Evolutionary conservation across 1,284 basidiomycete genomes (phyloP), one percentile per base, ranked within the genome.

Genomic region (Boletus sp.): DNA sequence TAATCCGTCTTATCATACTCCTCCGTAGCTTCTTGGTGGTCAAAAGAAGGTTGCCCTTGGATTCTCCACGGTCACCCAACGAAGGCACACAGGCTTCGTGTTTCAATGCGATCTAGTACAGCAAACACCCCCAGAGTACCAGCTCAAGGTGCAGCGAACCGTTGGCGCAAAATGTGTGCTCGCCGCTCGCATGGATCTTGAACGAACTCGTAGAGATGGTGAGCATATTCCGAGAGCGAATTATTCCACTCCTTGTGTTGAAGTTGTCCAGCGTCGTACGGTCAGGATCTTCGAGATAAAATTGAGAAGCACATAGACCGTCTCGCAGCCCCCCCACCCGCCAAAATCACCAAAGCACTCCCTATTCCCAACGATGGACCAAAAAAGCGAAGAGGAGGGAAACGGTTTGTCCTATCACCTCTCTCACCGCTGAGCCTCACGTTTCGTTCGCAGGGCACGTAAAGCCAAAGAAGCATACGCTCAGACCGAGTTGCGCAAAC

Each of bases 401-500:
- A 94, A 76, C 85, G 93, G 92, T 92, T 56, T 55, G 84, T 65
- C 7, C 13, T 41, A 3, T 37, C 27, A 29, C 35, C 11, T 42
- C 8, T 29, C 48, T 47, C 37, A 56, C 27, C n/a, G 3, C 41
- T 5, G 5, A 27, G 20, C 45, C 48, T 62, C 42, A 65, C 16
- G 9, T 41, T 33, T 36, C 51, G 24, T 33, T 59, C 11, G 4
- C 63, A 95, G 94, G 12, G 97, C 96, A 2, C 87, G 97, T 49
- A 97, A 97, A 73, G 91, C 94, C 24, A 99, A 99, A 72, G 97
- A 99, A 76, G 92, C 92, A 7, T 95, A 96, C 69, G 96, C 95
- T 4, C 92, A 95, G 76, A 98, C 97, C 3, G 97, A 99, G 75
- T 78, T 99, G 50, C 88, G 94, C 63, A 99, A 99, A 77, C 80